A percentile compares a stretch with the other conserved stretches of the same genome.
Evolutionary conservation across 257 asterid genomes (phyloP).

Genomic region (Sherardia arvensis): DNA sequence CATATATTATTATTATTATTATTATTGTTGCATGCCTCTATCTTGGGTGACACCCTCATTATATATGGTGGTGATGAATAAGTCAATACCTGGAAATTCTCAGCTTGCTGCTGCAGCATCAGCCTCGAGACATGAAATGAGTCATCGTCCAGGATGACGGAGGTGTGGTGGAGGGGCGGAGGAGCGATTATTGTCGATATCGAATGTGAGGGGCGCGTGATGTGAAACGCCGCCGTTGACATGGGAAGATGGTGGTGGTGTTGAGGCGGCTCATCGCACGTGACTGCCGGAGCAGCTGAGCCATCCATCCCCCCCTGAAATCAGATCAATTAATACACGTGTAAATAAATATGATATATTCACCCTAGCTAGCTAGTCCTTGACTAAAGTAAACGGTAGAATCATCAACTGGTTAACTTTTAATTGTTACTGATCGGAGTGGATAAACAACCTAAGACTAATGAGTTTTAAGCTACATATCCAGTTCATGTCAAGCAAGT

Average conservation of each 20-base stretch:
- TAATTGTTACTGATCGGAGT: not conserved
- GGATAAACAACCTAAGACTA: conserved; percentile 19
- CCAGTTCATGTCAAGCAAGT: conserved; percentile 34
- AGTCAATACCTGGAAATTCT: conserved; percentile 52
- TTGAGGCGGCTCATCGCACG: conserved; percentile 44
- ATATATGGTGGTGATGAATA: not conserved
- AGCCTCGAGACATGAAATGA: conserved; percentile 56
- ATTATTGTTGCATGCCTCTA: conserved; percentile 27
- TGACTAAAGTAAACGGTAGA: no score
- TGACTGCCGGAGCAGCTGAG: conserved; percentile 24
- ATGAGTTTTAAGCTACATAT: conserved; percentile 15
- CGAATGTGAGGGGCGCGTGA: conserved; percentile 72
- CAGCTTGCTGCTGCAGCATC: conserved; percentile 41
- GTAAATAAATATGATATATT: no score
- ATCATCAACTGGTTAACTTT: no score
- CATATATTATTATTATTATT: no score
- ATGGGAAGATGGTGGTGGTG: conserved; percentile 34
- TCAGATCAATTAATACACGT: not conserved
- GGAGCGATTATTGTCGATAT: conserved; percentile 70
- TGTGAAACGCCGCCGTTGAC: conserved; percentile 52
- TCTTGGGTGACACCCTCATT: conserved; percentile 13
- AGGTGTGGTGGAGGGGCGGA: conserved; percentile 52
- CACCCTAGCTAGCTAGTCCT: no score
- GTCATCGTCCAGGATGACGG: conserved; percentile 66
- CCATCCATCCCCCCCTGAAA: conserved; percentile 43